Evolutionary conservation across 2,329 filamentous ascomycete species (phyloP), one percentile per base, ranked within the genome.

Genomic region (Fusarium graminum): DNA sequence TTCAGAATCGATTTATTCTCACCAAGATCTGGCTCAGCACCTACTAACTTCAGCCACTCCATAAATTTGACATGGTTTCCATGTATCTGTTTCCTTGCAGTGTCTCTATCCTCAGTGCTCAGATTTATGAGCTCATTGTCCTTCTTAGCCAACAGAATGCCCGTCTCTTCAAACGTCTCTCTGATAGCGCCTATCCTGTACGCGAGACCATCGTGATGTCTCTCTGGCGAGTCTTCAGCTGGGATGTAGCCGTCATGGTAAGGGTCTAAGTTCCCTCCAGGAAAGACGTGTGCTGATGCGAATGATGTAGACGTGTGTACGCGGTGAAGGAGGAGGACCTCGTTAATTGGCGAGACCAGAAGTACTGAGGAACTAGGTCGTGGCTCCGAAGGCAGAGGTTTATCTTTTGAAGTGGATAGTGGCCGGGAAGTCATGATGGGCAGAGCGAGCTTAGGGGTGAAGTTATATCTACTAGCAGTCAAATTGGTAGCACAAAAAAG

Each of bases 81-180:
- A 74, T 97, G 92, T 4, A 97, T 88, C 7, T 81, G 81, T 70
- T 84, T 85, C 55, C 94, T 84, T 2, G 89, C 92, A 50, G 82
- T 78, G 51, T 93, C 89, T 28, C 89, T 81, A 58, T 89, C 86
- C 2, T 78, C 78, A 9, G 86, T 83, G 0, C 83, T 76, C 7
- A 96, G 75, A 39, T 88, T 83, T 29, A 95, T 78, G 50, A 94
- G 78, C 19, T 80, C 78, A 0, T 83, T 85, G 7, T 82, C 81
- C 57, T 65, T 72, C 52, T 76, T 81, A 1, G 92, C 92, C 4
- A 98, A 83, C 26, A 98, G 79, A 52, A 97, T 93, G 1, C 95
- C 95, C 67, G 92, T 94, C 80, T 98, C 95, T 76, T 99, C 95
- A 74, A 98, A 98, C 0, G 93, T 93, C 81, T 98, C 95, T 8